Conservation (phyloP, 2,329 filamentous ascomycete species). For the Fusarium bactridioides region DNA sequence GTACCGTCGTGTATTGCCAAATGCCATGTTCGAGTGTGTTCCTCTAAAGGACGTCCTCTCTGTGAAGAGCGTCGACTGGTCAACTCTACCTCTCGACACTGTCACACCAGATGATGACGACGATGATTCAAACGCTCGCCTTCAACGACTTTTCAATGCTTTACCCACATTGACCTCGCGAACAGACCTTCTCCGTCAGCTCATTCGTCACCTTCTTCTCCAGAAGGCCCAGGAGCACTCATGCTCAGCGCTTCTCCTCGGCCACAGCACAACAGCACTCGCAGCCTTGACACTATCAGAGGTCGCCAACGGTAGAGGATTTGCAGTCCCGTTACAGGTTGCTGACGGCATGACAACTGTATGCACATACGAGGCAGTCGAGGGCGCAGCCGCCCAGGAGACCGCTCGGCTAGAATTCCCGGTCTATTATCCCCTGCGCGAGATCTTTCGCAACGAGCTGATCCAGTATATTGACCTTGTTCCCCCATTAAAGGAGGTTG, state of each 20-base stretch:
- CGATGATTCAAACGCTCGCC: slow-evolving; percentile 48
- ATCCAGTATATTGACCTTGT: slow-evolving; percentile 67
- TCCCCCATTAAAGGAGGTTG: slow-evolving; percentile 60
- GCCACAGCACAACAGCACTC: slow-evolving; percentile 85
- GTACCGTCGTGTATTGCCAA: slow-evolving; percentile 69
- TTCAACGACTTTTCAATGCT: slow-evolving; percentile 64
- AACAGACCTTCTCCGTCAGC: slow-evolving; percentile 74
- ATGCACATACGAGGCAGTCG: slow-evolving; percentile 41
- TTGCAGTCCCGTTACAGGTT: slow-evolving; percentile 81
- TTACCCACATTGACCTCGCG: slow-evolving; percentile 79
- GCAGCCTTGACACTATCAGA: slow-evolving; percentile 86
- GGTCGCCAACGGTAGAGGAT: slow-evolving; percentile 90
- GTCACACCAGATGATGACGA: slow-evolving; percentile 2
- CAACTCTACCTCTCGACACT: slow-evolving; percentile 49
- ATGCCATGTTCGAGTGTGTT: slow-evolving; percentile 68
- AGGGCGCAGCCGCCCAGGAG: slow-evolving; percentile 31
- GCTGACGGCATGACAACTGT: slow-evolving; percentile 70
- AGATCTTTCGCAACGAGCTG: slow-evolving; percentile 85
- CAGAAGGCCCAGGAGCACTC: slow-evolving; percentile 64
- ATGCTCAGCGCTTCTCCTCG: slow-evolving; percentile 80
- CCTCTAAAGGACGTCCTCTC: slow-evolving; percentile 70
- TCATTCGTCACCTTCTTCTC: slow-evolving; percentile 77
- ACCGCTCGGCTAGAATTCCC: slow-evolving; percentile 43
- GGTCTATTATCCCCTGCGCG: slow-evolving; percentile 82
- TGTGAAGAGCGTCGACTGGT: slow-evolving; percentile 62